Evolutionary conservation across 805 yeast species (phyloP), one percentile per base, ranked within the genome.

Genomic region (Wickerhamiella azyma): DNA sequence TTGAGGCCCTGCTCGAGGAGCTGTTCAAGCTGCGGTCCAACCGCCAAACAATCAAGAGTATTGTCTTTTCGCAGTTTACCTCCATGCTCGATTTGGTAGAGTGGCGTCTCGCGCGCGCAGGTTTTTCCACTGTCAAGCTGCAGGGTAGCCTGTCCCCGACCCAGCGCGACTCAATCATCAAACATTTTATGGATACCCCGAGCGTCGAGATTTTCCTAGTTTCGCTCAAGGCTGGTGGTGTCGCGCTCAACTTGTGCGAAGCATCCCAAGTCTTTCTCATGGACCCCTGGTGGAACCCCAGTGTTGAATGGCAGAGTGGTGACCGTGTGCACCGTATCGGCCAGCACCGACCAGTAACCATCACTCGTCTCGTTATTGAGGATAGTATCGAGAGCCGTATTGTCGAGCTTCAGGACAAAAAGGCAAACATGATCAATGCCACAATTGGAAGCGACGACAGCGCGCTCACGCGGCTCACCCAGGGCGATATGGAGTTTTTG

Each of bases 221-320:
- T 8, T 85, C 96, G 30, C 71, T 92, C 56, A 92, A 92, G 59
- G 99, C 99, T 0, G 99, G 99, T 54, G 99, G 99, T 66, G 98
- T 92, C 37, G 98, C 98, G 0, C 70, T 92, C 53, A 92, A 92
- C 60, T 69, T 92, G 52, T 89, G 96, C 58, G 99, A 94, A 58
- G 97, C 98, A 0, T 86, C 94, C 2, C 97, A 89, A 58, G 97
- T 92, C 40, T 92, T 92, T 55, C 71, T 92, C 39, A 70, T 92
- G 69, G 99, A 92, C 57, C 97, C 97, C 30, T 92, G 98, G 98
- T 92, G 98, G 97, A 94, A 92, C 60, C 97, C 97, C 1, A 82
- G 94, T 54, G 92, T 89, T 7, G 98, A 92, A 62, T 92, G 96
- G 86, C 99, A 92, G 62, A 81, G 94, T 43, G 95, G 94, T 64